A percentile compares a stretch with the other conserved stretches of the same genome.
These are phyloP conservation scores for Pythium periplocum DNA, from an alignment of 352 stramenopile genomes.

Conservation along the genomic window DNA sequence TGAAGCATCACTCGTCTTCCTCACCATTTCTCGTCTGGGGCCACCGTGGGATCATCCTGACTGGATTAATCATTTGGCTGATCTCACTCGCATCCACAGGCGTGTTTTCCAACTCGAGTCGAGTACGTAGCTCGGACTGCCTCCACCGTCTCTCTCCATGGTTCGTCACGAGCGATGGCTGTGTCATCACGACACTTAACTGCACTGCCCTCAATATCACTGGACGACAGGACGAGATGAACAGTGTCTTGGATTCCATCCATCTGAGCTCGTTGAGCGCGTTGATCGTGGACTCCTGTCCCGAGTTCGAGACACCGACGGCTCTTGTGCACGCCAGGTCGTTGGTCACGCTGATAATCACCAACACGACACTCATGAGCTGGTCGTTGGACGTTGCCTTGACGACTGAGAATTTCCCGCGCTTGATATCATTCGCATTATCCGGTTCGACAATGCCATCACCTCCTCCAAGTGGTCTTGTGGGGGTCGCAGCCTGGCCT, in stretches of 20 bases:
- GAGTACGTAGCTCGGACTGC: neutral
- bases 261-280: conserved; percentile 2
- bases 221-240: conserved; percentile 1
- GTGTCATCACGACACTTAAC: conserved; percentile 4
- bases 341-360: conserved; percentile 3
- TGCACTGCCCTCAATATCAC: conserved; percentile 3
- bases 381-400: neutral
- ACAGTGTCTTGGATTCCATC: neutral
- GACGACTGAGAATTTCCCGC: neutral
- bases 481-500: too few relatives aligned
- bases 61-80: conserved; percentile 1
- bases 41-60: neutral
- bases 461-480: too few relatives aligned
- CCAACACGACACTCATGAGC: neutral
- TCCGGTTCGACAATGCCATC: too few relatives aligned
- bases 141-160: conserved; percentile 7
- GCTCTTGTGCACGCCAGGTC: neutral
- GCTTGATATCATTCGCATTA: too few relatives aligned
- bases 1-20: neutral
- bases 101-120: neutral
- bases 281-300: conserved; percentile 2
- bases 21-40: neutral
- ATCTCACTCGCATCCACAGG: conserved; percentile 3
- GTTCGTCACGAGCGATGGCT: conserved; percentile 3
- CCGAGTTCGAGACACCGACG: conserved; percentile 1